These are phyloP conservation scores for Sporothrix protearum DNA, from an alignment of 2,329 filamentous ascomycete species.

Conservation along the genomic window DNA sequence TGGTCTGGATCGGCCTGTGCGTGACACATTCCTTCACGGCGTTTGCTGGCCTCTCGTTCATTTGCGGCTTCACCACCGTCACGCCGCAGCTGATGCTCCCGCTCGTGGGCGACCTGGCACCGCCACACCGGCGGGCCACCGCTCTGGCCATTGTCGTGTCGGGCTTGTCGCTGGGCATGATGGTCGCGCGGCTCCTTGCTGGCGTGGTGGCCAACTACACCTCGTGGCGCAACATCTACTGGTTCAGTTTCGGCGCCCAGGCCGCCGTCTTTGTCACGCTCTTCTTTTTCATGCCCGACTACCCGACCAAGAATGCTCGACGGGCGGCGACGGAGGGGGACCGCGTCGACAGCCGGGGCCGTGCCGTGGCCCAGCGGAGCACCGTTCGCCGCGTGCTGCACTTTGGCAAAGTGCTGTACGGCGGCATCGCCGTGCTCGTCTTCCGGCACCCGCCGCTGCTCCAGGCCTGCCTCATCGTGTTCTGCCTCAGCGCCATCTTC, in stretches of 20 bases:
- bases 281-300: conserved; percentile 75
- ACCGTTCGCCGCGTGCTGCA: conserved; percentile 39
- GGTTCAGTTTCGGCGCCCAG: conserved; percentile 70
- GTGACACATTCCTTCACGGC: conserved; percentile 60
- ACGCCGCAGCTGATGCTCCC: conserved; percentile 79
- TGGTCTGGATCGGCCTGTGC: conserved; percentile 68
- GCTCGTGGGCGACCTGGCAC: conserved; percentile 73
- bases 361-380: background rate
- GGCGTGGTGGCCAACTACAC: conserved; percentile 72
- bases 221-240: conserved; percentile 74
- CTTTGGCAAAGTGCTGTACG: conserved; percentile 63
- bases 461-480: conserved; percentile 64
- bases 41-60: conserved; percentile 68
- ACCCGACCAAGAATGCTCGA: conserved; percentile 66
- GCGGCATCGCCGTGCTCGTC: conserved; percentile 65
- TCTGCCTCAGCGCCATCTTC: conserved; percentile 53
- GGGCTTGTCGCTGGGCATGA: conserved; percentile 69
- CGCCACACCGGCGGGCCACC: conserved; percentile 62
- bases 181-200: conserved; percentile 71
- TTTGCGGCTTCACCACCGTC: conserved; percentile 73
- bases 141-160: conserved; percentile 72
- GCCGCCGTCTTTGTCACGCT: conserved; percentile 62
- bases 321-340: background rate
- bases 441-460: conserved; percentile 64
- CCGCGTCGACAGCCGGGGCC: background rate